Percentiles rank a stretch among this genome's conserved stretches.
Conservation (phyloP, 2,329 filamentous ascomycete species). For the Bipolaris oryzae region DNA sequence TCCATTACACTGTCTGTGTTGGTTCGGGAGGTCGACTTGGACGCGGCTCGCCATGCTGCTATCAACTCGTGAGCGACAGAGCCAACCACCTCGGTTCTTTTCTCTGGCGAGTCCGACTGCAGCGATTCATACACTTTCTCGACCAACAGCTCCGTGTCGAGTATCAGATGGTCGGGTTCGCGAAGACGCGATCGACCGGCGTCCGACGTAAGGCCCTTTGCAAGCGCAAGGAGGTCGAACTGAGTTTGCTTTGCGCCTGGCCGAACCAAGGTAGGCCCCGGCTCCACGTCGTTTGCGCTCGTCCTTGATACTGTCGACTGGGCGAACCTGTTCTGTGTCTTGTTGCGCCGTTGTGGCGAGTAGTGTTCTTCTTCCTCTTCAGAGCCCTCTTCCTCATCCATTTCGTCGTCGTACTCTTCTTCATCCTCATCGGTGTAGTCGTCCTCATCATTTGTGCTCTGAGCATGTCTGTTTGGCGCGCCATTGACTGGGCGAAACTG, state of each 20-base stretch:
- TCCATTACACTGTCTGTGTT: conserved; percentile 60
- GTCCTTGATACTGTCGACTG: conserved; percentile 47
- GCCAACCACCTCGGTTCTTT: conserved; percentile 36
- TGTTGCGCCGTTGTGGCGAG: conserved; percentile 44
- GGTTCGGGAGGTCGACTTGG: conserved; percentile 18
- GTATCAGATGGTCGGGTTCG: conserved; percentile 74
- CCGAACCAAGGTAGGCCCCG: conserved; percentile 32
- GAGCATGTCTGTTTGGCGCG: conserved; percentile 28
- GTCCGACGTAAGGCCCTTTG: conserved; percentile 69
- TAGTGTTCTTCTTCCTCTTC: conserved; percentile 52
- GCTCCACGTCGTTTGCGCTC: conserved; percentile 37
- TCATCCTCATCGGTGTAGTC: conserved; percentile 33
- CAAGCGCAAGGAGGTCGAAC: conserved; percentile 71
- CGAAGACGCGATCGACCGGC: conserved; percentile 64
- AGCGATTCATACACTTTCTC: conserved; percentile 45
- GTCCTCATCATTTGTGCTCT: conserved; percentile 48
- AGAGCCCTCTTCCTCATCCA: conserved; percentile 45
- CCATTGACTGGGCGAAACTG: conserved; percentile 42
- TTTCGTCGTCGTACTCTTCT: conserved; percentile 42
- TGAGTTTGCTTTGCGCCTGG: conserved; percentile 53
- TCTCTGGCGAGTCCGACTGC: conserved; percentile 39
- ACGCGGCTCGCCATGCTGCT: conserved; percentile 60
- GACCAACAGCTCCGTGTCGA: conserved; percentile 76
- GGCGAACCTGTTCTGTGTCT: conserved; percentile 31
- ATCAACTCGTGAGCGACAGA: conserved; percentile 39